A percentile compares a stretch with the other conserved stretches of the same genome.
Conservation (phyloP, 2,329 filamentous ascomycete species). For the Hymenoscyphus repandus region DNA sequence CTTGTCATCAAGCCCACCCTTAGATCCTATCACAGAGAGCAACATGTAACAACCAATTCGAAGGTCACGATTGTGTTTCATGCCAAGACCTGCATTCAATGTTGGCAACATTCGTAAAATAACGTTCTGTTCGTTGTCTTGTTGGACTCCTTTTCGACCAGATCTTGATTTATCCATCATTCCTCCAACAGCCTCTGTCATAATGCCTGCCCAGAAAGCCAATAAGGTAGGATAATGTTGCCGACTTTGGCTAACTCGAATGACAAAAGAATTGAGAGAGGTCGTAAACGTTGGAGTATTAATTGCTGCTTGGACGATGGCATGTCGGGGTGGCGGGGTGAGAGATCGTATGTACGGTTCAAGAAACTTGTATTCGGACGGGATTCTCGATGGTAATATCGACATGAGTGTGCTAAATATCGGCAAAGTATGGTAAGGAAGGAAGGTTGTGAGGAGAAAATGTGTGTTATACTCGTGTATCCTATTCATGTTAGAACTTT, state of each 20-base stretch:
- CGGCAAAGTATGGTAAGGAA: conserved; percentile 85
- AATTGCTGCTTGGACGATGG: conserved; percentile 77
- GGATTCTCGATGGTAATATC: conserved; percentile 73
- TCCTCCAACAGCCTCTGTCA: conserved; percentile 77
- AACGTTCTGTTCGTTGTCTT: conserved; percentile 73
- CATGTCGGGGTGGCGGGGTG: conserved; percentile 70
- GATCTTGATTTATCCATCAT: conserved; percentile 75
- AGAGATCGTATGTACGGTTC: conserved; percentile 78
- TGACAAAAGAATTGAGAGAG: conserved; percentile 70
- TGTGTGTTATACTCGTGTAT: conserved; percentile 88
- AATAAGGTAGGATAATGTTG: conserved; percentile 74
- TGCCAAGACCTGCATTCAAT: conserved; percentile 70
- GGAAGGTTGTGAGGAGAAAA: conserved; percentile 73
- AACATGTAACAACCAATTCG: conserved; percentile 91
- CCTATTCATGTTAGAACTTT: conserved; percentile 39
- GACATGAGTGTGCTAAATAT: conserved; percentile 82
- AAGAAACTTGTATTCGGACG: conserved; percentile 75
- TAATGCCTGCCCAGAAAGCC: conserved; percentile 86
- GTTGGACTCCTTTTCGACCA: conserved; percentile 69
- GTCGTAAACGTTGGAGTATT: conserved; percentile 73
- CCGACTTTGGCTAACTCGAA: conserved; percentile 65
- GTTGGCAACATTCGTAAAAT: conserved; percentile 64
- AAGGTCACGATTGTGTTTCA: conserved; percentile 71
- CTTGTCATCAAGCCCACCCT: conserved; percentile 71
- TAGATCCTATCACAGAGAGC: conserved; percentile 76